These are phyloP conservation scores for Chalciporus piperatus DNA, from an alignment of 768 basidiomycete genomes.

Conservation along the genomic window DNA sequence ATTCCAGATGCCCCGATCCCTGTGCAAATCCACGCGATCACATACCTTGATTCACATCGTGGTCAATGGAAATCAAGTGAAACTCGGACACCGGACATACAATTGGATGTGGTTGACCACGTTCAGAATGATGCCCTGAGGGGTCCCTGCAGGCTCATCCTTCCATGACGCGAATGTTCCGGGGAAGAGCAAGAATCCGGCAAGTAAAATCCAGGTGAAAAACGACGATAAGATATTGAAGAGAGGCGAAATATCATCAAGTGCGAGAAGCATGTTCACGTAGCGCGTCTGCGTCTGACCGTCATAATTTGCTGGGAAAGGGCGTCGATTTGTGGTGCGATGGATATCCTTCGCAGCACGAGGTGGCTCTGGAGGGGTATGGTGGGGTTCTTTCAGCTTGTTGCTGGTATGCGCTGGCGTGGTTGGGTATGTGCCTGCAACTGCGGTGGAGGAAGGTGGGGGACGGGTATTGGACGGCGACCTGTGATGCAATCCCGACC, in stretches of 20 bases:
- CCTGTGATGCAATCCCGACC: conserved; percentile 13
- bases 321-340: conserved; percentile 19
- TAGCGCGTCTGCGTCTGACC: conserved; percentile 43
- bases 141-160: conserved; percentile 21
- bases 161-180: conserved; percentile 54
- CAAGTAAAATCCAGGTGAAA: conserved; percentile 62
- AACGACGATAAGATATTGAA: conserved; percentile 53
- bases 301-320: conserved; percentile 22
- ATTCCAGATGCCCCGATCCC: conserved; percentile 52
- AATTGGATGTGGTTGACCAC: conserved; percentile 44
- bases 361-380: background rate
- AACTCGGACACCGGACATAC: conserved; percentile 31
- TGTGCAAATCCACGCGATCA: conserved; percentile 54
- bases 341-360: conserved; percentile 16
- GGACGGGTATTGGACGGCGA: conserved; percentile 19
- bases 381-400: conserved; percentile 2
- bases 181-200: conserved; percentile 61
- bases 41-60: conserved; percentile 36
- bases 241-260: conserved; percentile 51
- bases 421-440: background rate
- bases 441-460: background rate
- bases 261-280: conserved; percentile 59
- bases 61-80: conserved; percentile 1
- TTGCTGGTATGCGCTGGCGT: background rate
- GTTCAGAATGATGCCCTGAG: conserved; percentile 33